phyloP scores from a whole-genome alignment of 208 protist genomes.

The Leishmania braziliensis region DNA sequence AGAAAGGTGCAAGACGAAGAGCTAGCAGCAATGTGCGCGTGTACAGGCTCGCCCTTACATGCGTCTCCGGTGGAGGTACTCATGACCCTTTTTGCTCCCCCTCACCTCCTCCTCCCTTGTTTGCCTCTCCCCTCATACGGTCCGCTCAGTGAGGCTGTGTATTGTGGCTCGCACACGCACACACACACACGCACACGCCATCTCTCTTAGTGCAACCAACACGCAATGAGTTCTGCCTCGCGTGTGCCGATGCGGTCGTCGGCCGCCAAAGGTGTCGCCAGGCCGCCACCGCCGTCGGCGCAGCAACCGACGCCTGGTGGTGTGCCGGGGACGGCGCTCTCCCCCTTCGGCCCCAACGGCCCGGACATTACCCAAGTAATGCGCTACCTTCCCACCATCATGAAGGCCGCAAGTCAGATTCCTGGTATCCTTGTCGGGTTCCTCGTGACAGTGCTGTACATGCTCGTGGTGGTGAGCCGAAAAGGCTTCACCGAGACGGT shows the following conservation, averaged over 20 bases:
- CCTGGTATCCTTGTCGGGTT: slow-evolving; percentile 65
- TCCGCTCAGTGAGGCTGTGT: not conserved
- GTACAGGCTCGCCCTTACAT: not conserved
- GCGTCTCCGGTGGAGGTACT: not conserved
- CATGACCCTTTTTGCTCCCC: not conserved
- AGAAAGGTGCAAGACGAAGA: not conserved
- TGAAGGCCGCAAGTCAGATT: slow-evolving; percentile 37
- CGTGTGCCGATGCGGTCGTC: not conserved
- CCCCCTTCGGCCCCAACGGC: slow-evolving; percentile 16
- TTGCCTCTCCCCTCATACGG: not conserved
- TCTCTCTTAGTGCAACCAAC: slow-evolving; percentile 1
- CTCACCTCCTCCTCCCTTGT: not conserved
- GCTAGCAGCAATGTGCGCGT: not conserved
- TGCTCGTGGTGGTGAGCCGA: slow-evolving; percentile 43
- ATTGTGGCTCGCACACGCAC: not conserved
- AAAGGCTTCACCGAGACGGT: slow-evolving; percentile 40
- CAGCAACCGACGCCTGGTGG: not conserved
- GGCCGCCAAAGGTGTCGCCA: not conserved
- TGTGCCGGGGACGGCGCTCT: not conserved
- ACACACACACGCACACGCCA: not conserved
- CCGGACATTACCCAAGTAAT: slow-evolving; percentile 42
- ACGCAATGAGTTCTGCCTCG: not conserved
- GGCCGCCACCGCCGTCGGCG: not conserved
- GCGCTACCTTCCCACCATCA: slow-evolving; percentile 56
- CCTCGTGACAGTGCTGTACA: slow-evolving; percentile 44